Evolutionary conservation across 2,329 filamentous ascomycete genomes (phyloP).

Genomic region (Aspergillus amoenus): DNA sequence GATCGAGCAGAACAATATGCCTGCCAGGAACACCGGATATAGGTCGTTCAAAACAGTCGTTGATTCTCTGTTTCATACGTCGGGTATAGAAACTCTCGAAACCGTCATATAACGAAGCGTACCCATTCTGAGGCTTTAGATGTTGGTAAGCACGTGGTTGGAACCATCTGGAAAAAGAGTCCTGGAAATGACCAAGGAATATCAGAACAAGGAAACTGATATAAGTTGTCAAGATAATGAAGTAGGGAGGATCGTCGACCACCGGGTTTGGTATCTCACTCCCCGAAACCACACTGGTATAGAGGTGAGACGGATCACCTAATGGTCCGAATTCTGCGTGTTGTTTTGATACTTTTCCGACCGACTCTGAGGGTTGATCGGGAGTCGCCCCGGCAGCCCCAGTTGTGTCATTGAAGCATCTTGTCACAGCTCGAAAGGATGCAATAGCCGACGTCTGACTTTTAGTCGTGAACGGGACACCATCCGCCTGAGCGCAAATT

Average conservation of each 20-base stretch:
- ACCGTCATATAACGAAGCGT: constrained; percentile 89
- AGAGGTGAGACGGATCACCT: constrained; percentile 72
- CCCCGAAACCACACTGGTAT: constrained; percentile 79
- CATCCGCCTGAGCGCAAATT: constrained; percentile 4
- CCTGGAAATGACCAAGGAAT: constrained; percentile 84
- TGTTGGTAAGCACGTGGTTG: constrained; percentile 77
- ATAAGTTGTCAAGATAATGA: constrained; percentile 90
- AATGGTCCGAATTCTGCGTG: constrained; percentile 89
- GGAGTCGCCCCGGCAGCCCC: not conserved
- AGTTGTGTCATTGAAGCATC: constrained; percentile 11
- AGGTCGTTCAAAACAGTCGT: constrained; percentile 89
- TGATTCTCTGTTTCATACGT: constrained; percentile 83
- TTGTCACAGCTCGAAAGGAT: constrained; percentile 19
- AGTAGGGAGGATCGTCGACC: constrained; percentile 91
- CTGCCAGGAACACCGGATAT: constrained; percentile 88
- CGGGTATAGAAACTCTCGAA: constrained; percentile 97
- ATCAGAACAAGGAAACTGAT: constrained; percentile 94
- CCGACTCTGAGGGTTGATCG: constrained; percentile 55
- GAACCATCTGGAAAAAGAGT: constrained; percentile 94
- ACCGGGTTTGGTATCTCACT: constrained; percentile 73
- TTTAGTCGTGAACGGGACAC: not conserved
- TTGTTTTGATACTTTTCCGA: constrained; percentile 66
- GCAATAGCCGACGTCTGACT: constrained; percentile 11
- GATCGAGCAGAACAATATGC: constrained; percentile 85
- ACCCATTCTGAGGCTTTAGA: constrained; percentile 76